A percentile compares a stretch with the other conserved stretches of the same genome.
These are phyloP conservation scores for Sporothrix phasma DNA, from an alignment of 2,329 filamentous ascomycete genomes.

Conservation along the genomic window DNA sequence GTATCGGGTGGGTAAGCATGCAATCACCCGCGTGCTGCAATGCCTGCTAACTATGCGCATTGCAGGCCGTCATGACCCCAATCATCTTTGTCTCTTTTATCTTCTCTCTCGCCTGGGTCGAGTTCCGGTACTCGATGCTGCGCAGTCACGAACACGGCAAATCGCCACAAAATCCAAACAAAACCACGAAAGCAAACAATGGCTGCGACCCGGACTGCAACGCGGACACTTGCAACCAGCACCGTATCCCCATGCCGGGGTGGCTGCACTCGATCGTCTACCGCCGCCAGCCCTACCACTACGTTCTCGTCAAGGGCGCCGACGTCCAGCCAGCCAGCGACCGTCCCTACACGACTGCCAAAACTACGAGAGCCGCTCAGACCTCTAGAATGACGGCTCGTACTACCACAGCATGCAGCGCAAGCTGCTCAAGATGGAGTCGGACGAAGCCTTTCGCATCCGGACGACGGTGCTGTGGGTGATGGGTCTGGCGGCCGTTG, in stretches of 20 bases:
- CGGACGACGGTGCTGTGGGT: slow-evolving; percentile 42
- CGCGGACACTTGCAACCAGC: background rate
- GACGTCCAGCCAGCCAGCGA: background rate
- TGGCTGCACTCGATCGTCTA: slow-evolving; percentile 36
- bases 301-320: slow-evolving; percentile 20
- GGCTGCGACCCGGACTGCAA: background rate
- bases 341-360: slow-evolving; percentile 10
- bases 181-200: slow-evolving; percentile 10
- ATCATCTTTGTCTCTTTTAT: slow-evolving; percentile 55
- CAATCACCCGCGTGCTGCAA: background rate
- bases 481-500: slow-evolving; percentile 32
- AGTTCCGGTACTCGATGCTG: slow-evolving; percentile 44
- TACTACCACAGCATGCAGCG: slow-evolving; percentile 49
- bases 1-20: slow-evolving; percentile 13
- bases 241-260: slow-evolving; percentile 28
- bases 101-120: slow-evolving; percentile 53
- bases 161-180: background rate
- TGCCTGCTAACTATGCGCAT: background rate
- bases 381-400: slow-evolving; percentile 24
- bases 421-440: slow-evolving; percentile 52
- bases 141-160: slow-evolving; percentile 34
- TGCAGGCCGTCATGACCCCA: slow-evolving; percentile 48
- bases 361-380: slow-evolving; percentile 1
- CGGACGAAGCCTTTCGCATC: slow-evolving; percentile 53
- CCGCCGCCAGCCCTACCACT: slow-evolving; percentile 31